phyloP scores from a whole-genome alignment of 1,284 basidiomycete species.

The Leccinum subatratum region DNA sequence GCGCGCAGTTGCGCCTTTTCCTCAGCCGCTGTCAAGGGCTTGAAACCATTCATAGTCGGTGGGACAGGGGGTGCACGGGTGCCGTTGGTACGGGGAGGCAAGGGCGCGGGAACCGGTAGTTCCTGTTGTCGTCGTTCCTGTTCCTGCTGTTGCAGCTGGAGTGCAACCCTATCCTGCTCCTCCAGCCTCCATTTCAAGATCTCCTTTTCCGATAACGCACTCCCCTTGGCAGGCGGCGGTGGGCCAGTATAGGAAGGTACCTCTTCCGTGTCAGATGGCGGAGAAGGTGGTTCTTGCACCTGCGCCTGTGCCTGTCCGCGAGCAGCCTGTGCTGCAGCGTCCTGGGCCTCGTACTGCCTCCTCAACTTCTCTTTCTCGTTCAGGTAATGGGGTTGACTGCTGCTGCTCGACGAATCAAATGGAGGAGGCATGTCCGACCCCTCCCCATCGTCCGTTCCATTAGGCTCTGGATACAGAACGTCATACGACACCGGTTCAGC shows the following conservation, averaged over 20 bases:
- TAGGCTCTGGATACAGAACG: conserved; percentile 44
- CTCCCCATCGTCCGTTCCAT: conserved; percentile 20
- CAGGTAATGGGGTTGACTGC: conserved; percentile 32
- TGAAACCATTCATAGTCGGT: conserved; percentile 23
- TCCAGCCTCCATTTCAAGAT: conserved; percentile 43
- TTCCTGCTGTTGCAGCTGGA: conserved; percentile 15
- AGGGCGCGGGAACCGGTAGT: conserved; percentile 21
- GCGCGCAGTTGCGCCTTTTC: conserved; percentile 69
- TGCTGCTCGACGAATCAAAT: conserved; percentile 37
- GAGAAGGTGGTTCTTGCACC: conserved; percentile 19
- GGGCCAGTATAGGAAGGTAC: conserved; percentile 20
- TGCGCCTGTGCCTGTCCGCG: conserved; percentile 8
- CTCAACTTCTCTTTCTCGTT: conserved; percentile 33
- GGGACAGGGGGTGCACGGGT: conserved; percentile 24
- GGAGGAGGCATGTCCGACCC: conserved; percentile 44
- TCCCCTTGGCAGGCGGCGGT: conserved; percentile 14
- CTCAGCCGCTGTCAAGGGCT: conserved; percentile 62
- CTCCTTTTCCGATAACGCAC: conserved; percentile 51
- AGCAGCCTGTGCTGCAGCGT: conserved; percentile 41
- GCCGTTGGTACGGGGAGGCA: conserved; percentile 26
- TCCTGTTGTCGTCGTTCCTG: conserved; percentile 2
- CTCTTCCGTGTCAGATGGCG: conserved; percentile 22
- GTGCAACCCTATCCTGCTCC: conserved; percentile 41
- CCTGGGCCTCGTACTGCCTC: conserved; percentile 59
- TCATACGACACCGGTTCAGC: conserved; percentile 51